These are phyloP conservation scores for Polyporus arcularius DNA, from an alignment of 768 basidiomycete species.

Conservation along the genomic window DNA sequence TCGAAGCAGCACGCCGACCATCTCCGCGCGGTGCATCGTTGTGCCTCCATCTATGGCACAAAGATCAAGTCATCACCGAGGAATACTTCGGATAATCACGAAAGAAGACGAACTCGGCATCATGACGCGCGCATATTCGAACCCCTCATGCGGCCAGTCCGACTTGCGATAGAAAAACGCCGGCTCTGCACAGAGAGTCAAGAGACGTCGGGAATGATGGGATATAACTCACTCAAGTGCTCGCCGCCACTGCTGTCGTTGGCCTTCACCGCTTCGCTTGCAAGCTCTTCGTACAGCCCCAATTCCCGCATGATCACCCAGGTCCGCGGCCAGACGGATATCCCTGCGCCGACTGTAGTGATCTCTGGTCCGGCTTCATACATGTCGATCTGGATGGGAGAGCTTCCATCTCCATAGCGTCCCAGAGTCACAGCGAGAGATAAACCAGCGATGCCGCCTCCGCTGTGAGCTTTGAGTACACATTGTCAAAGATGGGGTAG, in stretches of 20 bases:
- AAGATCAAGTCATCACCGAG: no score
- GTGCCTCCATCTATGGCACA: constrained; percentile 24
- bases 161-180: constrained; percentile 27
- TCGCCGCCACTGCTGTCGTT: neutral
- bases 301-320: constrained; percentile 47
- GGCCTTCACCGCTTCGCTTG: constrained; percentile 17
- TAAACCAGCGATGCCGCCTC: constrained; percentile 44
- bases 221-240: neutral
- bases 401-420: constrained; percentile 38
- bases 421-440: constrained; percentile 42
- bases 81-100: neutral
- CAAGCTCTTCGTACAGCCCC: constrained; percentile 34
- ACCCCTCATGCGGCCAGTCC: constrained; percentile 19
- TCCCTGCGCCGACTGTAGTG: constrained; percentile 42
- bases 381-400: constrained; percentile 30
- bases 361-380: constrained; percentile 49
- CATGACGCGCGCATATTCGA: constrained; percentile 22
- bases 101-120: constrained; percentile 25
- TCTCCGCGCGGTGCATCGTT: constrained; percentile 30
- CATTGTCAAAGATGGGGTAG: neutral
- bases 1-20: constrained; percentile 23
- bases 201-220: neutral
- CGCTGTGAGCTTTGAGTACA: constrained; percentile 3
- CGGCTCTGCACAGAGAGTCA: constrained; percentile 11
- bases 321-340: constrained; percentile 49